A percentile compares a stretch with the other conserved stretches of the same genome.
Conservation (phyloP, 2,329 filamentous ascomycete species). For the Colletotrichum filicis region DNA sequence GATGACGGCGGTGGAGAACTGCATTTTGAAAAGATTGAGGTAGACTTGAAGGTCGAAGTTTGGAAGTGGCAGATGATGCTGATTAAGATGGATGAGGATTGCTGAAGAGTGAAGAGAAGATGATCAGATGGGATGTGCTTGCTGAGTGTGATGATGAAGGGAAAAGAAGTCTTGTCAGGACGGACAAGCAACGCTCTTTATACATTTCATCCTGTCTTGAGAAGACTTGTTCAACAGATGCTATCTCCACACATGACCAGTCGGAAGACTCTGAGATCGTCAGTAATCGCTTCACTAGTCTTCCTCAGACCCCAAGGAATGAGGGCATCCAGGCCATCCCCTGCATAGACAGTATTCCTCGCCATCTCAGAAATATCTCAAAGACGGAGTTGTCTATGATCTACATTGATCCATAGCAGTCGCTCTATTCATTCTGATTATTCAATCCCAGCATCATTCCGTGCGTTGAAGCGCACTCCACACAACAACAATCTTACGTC, state of each 20-base stretch:
- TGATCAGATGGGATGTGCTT: background rate
- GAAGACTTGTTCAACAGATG: background rate
- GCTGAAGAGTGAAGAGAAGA: background rate
- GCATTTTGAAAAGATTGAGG: background rate
- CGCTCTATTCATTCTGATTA: background rate
- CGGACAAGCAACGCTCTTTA: background rate
- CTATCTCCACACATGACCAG: background rate
- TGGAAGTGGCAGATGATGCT: background rate
- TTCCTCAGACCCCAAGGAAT: background rate
- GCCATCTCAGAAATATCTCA: background rate
- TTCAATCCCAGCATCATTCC: background rate
- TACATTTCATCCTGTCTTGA: background rate
- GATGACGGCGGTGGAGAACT: background rate
- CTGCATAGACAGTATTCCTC: background rate
- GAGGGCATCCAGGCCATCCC: background rate
- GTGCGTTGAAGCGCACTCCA: background rate
- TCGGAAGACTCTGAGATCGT: background rate
- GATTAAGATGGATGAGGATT: background rate
- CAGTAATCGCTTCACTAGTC: background rate
- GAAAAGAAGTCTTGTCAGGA: background rate
- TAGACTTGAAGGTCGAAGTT: background rate
- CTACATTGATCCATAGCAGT: background rate
- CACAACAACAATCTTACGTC: background rate
- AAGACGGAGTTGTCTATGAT: background rate
- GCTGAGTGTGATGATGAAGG: background rate